Evolutionary conservation across 352 stramenopile species (phyloP).

Genomic region (Pythium biforme): DNA sequence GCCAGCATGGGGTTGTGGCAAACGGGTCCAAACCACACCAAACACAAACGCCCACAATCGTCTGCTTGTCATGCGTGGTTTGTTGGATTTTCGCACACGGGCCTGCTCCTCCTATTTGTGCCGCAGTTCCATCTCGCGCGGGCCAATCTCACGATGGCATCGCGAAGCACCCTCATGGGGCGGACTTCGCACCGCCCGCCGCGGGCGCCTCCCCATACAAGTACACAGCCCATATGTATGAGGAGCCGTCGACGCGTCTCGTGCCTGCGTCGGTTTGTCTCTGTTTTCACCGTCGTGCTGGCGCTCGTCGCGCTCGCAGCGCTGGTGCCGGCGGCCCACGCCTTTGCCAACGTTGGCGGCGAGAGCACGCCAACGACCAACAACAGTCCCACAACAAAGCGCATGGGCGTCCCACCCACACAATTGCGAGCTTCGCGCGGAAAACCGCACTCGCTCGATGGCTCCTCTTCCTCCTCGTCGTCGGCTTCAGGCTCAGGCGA

Average conservation of each 20-base stretch:
- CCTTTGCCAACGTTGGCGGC: background rate
- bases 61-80: slow-evolving; percentile 16
- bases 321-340: background rate
- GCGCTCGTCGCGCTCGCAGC: background rate
- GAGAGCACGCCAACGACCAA: background rate
- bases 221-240: background rate
- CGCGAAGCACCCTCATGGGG: background rate
- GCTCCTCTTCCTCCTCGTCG: slow-evolving; percentile 4
- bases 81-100: slow-evolving; percentile 6
- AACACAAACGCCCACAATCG: background rate
- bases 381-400: background rate
- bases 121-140: background rate
- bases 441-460: background rate
- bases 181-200: background rate
- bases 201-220: background rate
- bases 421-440: background rate
- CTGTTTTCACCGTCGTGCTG: background rate
- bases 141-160: background rate
- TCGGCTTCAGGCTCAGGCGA: background rate
- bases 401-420: background rate
- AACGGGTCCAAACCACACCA: background rate
- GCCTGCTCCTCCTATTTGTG: background rate
- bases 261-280: background rate
- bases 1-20: slow-evolving; percentile 9
- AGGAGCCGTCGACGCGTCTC: background rate